Conservation (phyloP, 495 filamentous ascomycete genomes). For the Parathielavia hyrcaniae region DNA sequence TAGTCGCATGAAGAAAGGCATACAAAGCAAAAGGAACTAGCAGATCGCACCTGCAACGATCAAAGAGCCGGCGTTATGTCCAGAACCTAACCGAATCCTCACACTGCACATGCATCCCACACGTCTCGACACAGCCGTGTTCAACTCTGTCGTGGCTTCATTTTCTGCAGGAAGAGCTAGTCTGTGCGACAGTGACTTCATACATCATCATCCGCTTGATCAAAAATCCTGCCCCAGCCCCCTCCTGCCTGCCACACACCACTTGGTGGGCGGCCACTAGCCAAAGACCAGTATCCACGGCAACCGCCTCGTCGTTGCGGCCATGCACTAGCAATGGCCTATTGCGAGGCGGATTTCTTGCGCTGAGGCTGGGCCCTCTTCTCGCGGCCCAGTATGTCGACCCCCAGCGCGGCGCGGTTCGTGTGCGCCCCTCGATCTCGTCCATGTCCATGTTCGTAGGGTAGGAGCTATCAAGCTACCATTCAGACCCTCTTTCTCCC, state of each 20-base stretch:
- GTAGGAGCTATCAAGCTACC: conserved; percentile 51
- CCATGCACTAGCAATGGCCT: conserved; percentile 35
- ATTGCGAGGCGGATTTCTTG: conserved; percentile 13
- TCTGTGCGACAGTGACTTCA: background rate
- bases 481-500: conserved; percentile 35
- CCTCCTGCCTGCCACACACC: conserved; percentile 17
- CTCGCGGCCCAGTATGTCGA: background rate
- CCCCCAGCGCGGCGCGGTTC: conserved; percentile 18
- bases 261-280: conserved; percentile 29
- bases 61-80: too few species aligned
- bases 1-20: too few species aligned
- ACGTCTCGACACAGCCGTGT: background rate
- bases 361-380: conserved; percentile 10
- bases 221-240: conserved; percentile 10
- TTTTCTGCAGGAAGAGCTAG: conserved; percentile 20
- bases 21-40: too few species aligned
- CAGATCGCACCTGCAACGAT: too few species aligned
- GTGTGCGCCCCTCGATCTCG: conserved; percentile 8
- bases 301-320: conserved; percentile 3
- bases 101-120: background rate
- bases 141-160: conserved; percentile 13
- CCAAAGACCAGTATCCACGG: conserved; percentile 22
- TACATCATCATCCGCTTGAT: conserved; percentile 1
- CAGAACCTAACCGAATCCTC: too few species aligned
- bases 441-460: conserved; percentile 25